Conservation (phyloP, 805 yeast genomes). For the Saturnispora hagleri region DNA sequence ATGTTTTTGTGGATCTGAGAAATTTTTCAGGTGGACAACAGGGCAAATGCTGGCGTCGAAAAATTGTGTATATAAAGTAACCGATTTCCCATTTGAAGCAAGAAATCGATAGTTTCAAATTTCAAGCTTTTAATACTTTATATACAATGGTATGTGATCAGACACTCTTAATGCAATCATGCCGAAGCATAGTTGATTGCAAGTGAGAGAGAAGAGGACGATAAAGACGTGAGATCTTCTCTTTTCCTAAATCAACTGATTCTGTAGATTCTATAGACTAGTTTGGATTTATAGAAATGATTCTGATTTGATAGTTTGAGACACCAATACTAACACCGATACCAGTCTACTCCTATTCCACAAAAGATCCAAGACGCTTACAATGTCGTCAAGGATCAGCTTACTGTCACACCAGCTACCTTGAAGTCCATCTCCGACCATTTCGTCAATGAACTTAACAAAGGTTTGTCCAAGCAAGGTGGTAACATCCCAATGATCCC, state of each 20-base stretch:
- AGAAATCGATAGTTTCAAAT: no score
- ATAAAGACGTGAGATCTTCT: not conserved
- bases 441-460: constrained; percentile 69
- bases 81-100: not conserved
- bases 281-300: no score
- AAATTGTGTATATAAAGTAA: not conserved
- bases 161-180: not conserved
- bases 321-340: not conserved
- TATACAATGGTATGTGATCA: not conserved
- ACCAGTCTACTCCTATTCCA: not conserved
- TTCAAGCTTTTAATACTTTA: not conserved
- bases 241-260: not conserved
- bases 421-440: constrained; percentile 62
- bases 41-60: not conserved
- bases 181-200: not conserved
- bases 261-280: not conserved
- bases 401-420: constrained; percentile 52
- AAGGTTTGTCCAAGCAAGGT: constrained; percentile 67
- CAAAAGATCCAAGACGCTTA: constrained; percentile 24
- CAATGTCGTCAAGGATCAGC: constrained; percentile 45
- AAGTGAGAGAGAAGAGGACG: not conserved
- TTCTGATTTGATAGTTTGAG: no score
- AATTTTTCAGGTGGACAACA: not conserved
- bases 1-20: not conserved
- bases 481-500: constrained; percentile 96